Percentiles rank a stretch among this genome's conserved stretches.
phyloP scores from a whole-genome alignment of 2,329 filamentous ascomycete species.

The Colletotrichum lentis region DNA sequence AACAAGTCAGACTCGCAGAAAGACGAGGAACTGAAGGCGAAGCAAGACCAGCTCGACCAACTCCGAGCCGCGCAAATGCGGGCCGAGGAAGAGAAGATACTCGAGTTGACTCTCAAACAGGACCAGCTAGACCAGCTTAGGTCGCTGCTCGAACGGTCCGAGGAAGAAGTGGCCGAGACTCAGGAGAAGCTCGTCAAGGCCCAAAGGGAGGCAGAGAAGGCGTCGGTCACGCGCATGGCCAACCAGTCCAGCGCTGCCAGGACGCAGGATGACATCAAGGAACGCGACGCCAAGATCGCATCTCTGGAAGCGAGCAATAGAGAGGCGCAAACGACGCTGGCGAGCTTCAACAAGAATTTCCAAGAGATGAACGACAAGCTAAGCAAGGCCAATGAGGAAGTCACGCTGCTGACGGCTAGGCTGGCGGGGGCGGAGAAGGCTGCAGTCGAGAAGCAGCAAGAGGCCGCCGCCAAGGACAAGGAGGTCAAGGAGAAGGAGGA shows the following conservation, averaged over 20 bases:
- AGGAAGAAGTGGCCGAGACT: constrained; percentile 50
- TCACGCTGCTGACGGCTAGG: constrained; percentile 50
- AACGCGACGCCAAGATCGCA: constrained; percentile 51
- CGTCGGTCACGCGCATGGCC: constrained; percentile 40
- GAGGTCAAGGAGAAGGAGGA: constrained; percentile 58
- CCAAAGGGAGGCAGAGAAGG: constrained; percentile 57
- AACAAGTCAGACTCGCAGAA: constrained; percentile 81
- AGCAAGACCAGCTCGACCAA: constrained; percentile 63
- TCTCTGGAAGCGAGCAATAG: constrained; percentile 53
- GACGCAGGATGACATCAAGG: constrained; percentile 48
- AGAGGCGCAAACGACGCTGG: constrained; percentile 48
- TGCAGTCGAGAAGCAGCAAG: constrained; percentile 52
- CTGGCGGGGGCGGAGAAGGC: constrained; percentile 45
- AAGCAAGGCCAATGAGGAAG: constrained; percentile 52
- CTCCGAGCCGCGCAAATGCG: constrained; percentile 40
- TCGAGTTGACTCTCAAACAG: constrained; percentile 65
- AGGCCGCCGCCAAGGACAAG: constrained; percentile 49
- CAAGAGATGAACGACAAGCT: constrained; percentile 45
- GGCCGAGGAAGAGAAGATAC: constrained; percentile 61
- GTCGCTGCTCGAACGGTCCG: constrained; percentile 48
- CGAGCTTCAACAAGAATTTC: constrained; percentile 45
- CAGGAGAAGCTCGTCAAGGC: constrained; percentile 60
- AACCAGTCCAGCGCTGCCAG: constrained; percentile 38
- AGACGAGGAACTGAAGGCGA: constrained; percentile 69
- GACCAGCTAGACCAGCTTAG: constrained; percentile 57